These are phyloP conservation scores for Nyctanthes arbortristis DNA, from an alignment of 257 asterid species.

Conservation along the genomic window DNA sequence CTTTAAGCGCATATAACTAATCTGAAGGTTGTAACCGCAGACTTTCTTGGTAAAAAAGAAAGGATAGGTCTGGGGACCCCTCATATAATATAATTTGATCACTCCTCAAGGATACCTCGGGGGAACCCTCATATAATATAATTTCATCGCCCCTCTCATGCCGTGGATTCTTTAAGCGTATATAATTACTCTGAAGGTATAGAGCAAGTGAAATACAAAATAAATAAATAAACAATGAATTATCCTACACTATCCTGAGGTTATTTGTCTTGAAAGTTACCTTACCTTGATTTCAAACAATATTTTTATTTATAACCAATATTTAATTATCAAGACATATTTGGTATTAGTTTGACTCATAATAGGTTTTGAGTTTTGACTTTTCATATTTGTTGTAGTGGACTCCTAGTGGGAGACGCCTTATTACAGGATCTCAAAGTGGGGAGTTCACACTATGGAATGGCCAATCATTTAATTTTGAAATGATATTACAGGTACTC, in stretches of 20 bases:
- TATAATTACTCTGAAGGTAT: not conserved
- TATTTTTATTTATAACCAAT: not conserved
- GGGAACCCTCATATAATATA: too few relatives aligned
- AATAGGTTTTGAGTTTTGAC: constrained; percentile 14
- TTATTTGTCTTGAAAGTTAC: not conserved
- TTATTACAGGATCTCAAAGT: constrained; percentile 96
- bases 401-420: constrained; percentile 99
- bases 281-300: not conserved
- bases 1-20: not conserved
- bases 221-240: not conserved
- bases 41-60: too few relatives aligned
- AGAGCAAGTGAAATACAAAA: not conserved
- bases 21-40: not conserved
- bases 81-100: too few relatives aligned
- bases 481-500: constrained; percentile 95
- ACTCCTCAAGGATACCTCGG: too few relatives aligned
- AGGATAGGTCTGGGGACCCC: too few relatives aligned
- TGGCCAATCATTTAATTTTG: constrained; percentile 96
- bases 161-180: not conserved
- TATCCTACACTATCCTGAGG: not conserved
- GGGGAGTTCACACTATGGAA: constrained; percentile 99
- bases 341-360: not conserved
- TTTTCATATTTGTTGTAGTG: constrained; percentile 57
- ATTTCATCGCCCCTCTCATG: too few relatives aligned
- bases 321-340: not conserved